These are phyloP conservation scores for Thalassiosira exigua DNA, from an alignment of 352 stramenopile genomes.

Conservation along the genomic window DNA sequence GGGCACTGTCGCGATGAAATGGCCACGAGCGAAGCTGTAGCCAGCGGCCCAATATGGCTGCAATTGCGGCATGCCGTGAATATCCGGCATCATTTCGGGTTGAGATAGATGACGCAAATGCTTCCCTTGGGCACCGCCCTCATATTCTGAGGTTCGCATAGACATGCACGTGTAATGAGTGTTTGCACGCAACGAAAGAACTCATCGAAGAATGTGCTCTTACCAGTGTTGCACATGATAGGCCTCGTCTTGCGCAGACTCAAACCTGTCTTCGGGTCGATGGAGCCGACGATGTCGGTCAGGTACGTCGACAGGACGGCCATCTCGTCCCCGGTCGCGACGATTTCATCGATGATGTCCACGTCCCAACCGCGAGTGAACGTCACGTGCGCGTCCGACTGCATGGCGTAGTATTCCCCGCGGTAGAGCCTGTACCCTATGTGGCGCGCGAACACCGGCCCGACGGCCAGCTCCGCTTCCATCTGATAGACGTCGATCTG, in stretches of 20 bases:
- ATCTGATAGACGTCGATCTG: slow-evolving; percentile 85
- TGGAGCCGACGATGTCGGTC: slow-evolving; percentile 79
- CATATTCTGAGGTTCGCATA: slow-evolving; percentile 77
- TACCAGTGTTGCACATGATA: slow-evolving; percentile 84
- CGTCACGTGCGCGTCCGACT: slow-evolving; percentile 83
- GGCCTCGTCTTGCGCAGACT: slow-evolving; percentile 67
- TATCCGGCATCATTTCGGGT: slow-evolving; percentile 70
- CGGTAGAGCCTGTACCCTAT: slow-evolving; percentile 85
- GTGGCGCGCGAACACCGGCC: slow-evolving; percentile 86
- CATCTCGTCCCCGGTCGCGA: slow-evolving; percentile 82
- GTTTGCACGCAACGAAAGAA: too few species aligned
- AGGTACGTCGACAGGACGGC: slow-evolving; percentile 85
- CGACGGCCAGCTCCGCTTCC: slow-evolving; percentile 79
- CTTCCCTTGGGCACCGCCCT: slow-evolving; percentile 43
- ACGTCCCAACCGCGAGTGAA: slow-evolving; percentile 83
- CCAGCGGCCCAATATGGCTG: slow-evolving; percentile 86
- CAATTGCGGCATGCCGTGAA: slow-evolving; percentile 58
- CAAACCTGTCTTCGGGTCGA: slow-evolving; percentile 63
- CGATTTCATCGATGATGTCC: slow-evolving; percentile 83
- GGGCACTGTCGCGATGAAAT: slow-evolving; percentile 86
- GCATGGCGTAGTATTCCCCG: slow-evolving; percentile 87
- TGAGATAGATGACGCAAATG: slow-evolving; percentile 83
- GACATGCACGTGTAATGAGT: too few species aligned
- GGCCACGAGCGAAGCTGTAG: slow-evolving; percentile 84
- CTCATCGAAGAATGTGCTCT: too few species aligned